Evolutionary conservation across 768 basidiomycete species (phyloP).

Genomic region (Russula ochroleuca): DNA sequence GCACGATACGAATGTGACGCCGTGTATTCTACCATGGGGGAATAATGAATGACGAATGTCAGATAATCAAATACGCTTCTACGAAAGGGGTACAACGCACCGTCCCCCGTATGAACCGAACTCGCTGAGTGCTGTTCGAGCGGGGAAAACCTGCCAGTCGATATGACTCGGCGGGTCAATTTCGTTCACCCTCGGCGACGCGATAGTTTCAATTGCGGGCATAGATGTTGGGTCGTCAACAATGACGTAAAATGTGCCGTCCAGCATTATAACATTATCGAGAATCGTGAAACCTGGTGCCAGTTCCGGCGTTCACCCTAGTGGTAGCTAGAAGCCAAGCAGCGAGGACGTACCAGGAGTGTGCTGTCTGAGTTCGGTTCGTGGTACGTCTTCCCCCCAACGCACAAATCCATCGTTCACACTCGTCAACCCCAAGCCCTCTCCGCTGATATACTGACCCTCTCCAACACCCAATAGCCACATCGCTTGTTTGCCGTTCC

Average conservation of each 20-base stretch:
- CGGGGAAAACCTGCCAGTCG: constrained; percentile 48
- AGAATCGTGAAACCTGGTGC: constrained; percentile 73
- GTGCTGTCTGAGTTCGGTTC: constrained; percentile 56
- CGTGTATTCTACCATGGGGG: constrained; percentile 48
- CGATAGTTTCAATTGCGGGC: constrained; percentile 52
- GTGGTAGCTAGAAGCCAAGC: background rate
- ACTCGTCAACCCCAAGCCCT: constrained; percentile 30
- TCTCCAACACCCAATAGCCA: constrained; percentile 28
- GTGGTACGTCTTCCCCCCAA: constrained; percentile 57
- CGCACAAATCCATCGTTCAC: constrained; percentile 51
- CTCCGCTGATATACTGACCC: constrained; percentile 28
- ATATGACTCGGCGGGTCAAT: constrained; percentile 43
- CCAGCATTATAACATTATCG: constrained; percentile 73
- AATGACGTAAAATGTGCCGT: constrained; percentile 70
- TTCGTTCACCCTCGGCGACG: constrained; percentile 37
- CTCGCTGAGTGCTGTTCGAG: constrained; percentile 28
- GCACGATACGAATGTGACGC: constrained; percentile 52
- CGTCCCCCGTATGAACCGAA: constrained; percentile 35
- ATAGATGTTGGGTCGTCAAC: constrained; percentile 59
- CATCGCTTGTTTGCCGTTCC: constrained; percentile 30
- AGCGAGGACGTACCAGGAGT: constrained; percentile 49
- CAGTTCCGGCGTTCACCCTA: constrained; percentile 4
- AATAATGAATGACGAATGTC: background rate
- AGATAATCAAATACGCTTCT: background rate
- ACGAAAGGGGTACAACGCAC: constrained; percentile 24